Base-by-base conservation (phyloP, 441 rosid genomes). In the Aleurites moluccanus region DNA sequence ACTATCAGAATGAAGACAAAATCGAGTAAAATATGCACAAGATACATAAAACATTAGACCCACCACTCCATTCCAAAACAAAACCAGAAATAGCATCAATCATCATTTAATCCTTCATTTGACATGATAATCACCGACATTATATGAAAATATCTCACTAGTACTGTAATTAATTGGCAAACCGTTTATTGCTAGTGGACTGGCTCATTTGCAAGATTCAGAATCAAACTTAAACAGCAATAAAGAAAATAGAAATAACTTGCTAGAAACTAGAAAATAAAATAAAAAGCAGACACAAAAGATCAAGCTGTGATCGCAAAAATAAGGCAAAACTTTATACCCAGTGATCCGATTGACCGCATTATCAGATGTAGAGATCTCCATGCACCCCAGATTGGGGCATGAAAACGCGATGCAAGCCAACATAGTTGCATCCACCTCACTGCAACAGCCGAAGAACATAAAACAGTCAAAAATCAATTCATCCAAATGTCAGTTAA, bases 331-430 rank as follows among this genome's bases (percentile, higher is more conserved):
- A 45, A 30, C 64, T 56, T 3, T 27, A 78, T 92, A 93, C 99
- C 99, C 97, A 63, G 94, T 78, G 44, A 96, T 93, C 65, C 97
- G 78, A 82, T 90, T 96, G 66, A 85, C 85, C 18, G 92, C 89
- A 56, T 79, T 42, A 23, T 77, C 88, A 3, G 86, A 85, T 45
- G 73, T 83, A 50, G 86, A 79, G 64, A 91, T 88, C 90, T 93
- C 98, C 92, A 96, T 71, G 21, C 64, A 82, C 88, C 91, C 97
- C 84, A 96, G 82, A 73, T 83, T 80, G 35, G 98, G 96, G 75
- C 98, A 93, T 40, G 97, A 93, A 76, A 96, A 96, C 0, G 97
- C 98, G 81, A 92, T 89, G 80, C 98, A 96, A 6, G 99, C 97
- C 71, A 96, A 77, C 88, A 88, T 85, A 0, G 97, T 92, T 23